Percentiles rank a stretch among this genome's conserved stretches.
Evolutionary conservation across 768 basidiomycete genomes (phyloP).

Genomic region (Lenzites betulinus): DNA sequence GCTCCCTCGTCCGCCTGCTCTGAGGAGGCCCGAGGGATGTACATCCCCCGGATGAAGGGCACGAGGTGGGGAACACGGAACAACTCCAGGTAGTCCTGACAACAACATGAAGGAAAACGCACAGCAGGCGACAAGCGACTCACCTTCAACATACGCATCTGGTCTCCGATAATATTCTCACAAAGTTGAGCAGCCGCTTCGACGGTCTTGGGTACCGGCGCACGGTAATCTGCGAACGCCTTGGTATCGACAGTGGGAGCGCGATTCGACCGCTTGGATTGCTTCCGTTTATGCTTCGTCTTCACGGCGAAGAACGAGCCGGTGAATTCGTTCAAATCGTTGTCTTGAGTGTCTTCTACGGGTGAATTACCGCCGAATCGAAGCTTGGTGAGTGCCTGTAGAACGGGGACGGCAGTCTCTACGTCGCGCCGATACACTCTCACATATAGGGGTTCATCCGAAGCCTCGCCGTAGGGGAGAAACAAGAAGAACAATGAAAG

Average conservation of each 20-base stretch:
- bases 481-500: constrained; percentile 15
- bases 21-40: neutral
- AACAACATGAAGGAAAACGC: neutral
- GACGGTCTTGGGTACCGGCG: constrained; percentile 28
- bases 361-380: neutral
- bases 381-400: constrained; percentile 1
- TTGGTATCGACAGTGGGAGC: constrained; percentile 25
- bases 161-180: constrained; percentile 24
- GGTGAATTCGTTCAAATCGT: neutral
- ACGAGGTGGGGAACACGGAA: neutral
- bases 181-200: constrained; percentile 25
- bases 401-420: neutral
- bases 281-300: constrained; percentile 1
- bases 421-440: neutral
- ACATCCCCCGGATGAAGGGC: neutral
- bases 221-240: constrained; percentile 35
- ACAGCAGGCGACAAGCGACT: neutral
- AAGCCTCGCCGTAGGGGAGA: constrained; percentile 4
- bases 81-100: constrained; percentile 5
- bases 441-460: neutral
- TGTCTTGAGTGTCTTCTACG: neutral
- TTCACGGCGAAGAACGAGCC: constrained; percentile 1
- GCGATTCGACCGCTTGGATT: constrained; percentile 17
- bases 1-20: no score
- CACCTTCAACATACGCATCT: constrained; percentile 36